Base-by-base conservation (phyloP, 2,329 filamentous ascomycete species). In the Coleophoma crateriformis region DNA sequence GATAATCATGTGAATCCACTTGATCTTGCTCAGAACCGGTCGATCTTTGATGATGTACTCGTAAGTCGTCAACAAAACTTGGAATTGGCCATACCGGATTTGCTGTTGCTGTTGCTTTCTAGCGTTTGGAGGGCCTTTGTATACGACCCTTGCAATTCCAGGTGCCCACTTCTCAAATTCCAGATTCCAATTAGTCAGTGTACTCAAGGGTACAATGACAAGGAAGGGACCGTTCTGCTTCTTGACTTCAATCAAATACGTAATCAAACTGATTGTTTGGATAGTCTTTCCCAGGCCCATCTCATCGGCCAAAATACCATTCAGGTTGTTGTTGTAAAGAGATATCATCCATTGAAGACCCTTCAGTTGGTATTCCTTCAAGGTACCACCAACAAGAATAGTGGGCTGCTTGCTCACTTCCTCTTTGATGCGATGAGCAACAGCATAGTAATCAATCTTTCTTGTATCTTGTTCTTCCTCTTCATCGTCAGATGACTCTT, bases 221-320 rank as follows among this genome's bases (percentile, higher is more conserved):
- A 99, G 75, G 69, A 94, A 99, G 0, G 94, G 94, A 0, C 94
- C 94, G 48, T 82, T 82, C 64, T 97, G 91, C 60, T 86, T 81
- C 76, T 99, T 99, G 73, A 83, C 87, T 74, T 97, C 94, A 59
- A 99, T 96, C 54, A 99, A 84, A 66, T 99, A 95, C 3, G 92
- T 96, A 63, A 99, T 88, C 71, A 99, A 75, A 76, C 89, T 95
- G 71, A 99, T 99, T 41, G 94, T 97, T 71, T 99, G 94, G 61
- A 99, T 99, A 0, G 94, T 99, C 75, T 99, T 99, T 69, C 94
- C 94, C 57, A 99, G 88, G 85, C 94, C 94, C 94, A 99, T 99
- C 72, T 99, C 94, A 64, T 99, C 94, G 51, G 94, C 94, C 61
- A 99, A 76, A 58, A 99, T 97, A 79, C 94, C 94, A 68, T 99